These are phyloP conservation scores for Yarrowia yakushimensis DNA, from an alignment of 805 yeast species.

Conservation along the genomic window DNA sequence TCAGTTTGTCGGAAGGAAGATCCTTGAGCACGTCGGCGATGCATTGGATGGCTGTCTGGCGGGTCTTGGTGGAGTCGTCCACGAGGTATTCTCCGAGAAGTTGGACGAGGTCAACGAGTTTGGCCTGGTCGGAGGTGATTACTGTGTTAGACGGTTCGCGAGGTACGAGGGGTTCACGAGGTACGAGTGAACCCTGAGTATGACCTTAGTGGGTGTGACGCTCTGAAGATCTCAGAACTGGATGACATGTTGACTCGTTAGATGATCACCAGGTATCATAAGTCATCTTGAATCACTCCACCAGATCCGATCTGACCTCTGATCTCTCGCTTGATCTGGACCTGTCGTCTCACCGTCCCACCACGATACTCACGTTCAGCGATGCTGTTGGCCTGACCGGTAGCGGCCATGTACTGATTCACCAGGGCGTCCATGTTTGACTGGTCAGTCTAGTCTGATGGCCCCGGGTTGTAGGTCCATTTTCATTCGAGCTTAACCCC, in stretches of 20 bases:
- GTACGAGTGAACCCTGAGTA: too few species aligned
- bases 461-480: too few species aligned
- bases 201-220: too few species aligned
- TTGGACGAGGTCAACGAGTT: conserved; percentile 53
- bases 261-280: too few species aligned
- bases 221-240: too few species aligned
- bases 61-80: conserved; percentile 51
- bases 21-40: conserved; percentile 41
- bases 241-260: too few species aligned
- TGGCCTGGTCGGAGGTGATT: conserved; percentile 35
- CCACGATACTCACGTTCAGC: background rate
- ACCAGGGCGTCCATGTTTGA: conserved; percentile 30
- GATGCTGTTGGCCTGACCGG: background rate
- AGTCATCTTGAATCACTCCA: too few species aligned
- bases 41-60: conserved; percentile 46
- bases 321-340: too few species aligned
- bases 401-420: conserved; percentile 32
- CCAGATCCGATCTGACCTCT: too few species aligned
- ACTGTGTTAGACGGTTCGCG: background rate
- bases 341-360: background rate
- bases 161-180: too few species aligned
- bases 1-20: conserved; percentile 37
- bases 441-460: too few species aligned
- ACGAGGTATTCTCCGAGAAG: conserved; percentile 60
- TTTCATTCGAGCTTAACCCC: too few species aligned